Evolutionary conservation across 352 stramenopile genomes (phyloP).

Genomic region (Phytophthora hybrid): DNA sequence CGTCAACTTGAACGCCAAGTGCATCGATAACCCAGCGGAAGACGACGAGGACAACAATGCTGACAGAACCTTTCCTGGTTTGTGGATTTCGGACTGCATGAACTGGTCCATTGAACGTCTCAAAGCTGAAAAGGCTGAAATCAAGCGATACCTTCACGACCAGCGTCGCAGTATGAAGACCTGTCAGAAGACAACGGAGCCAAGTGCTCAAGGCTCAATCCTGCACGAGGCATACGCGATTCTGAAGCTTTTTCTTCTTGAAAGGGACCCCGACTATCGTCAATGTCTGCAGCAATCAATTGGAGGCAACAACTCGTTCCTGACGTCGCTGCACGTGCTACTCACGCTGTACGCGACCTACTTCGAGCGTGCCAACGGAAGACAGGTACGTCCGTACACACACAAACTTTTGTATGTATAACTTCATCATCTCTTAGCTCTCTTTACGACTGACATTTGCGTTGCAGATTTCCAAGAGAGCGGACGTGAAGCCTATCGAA

Average conservation of each 20-base stretch:
- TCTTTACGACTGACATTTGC: constrained; percentile 10
- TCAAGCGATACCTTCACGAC: constrained; percentile 44
- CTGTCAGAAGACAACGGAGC: background rate
- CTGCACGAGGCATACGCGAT: constrained; percentile 60
- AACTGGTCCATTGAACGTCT: constrained; percentile 47
- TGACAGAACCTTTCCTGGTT: constrained; percentile 11
- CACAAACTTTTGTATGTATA: background rate
- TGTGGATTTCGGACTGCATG: constrained; percentile 42
- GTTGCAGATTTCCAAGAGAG: constrained; percentile 43
- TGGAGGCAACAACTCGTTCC: constrained; percentile 21
- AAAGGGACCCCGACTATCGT: constrained; percentile 36
- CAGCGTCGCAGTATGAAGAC: constrained; percentile 4
- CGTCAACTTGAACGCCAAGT: background rate
- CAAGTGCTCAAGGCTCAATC: constrained; percentile 6
- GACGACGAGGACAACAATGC: constrained; percentile 15
- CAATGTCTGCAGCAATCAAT: constrained; percentile 17
- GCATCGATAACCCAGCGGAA: constrained; percentile 2
- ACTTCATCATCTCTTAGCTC: constrained; percentile 18
- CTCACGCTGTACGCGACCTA: constrained; percentile 65
- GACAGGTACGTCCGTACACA: constrained; percentile 38
- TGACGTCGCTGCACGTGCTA: constrained; percentile 52
- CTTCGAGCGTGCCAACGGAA: constrained; percentile 52
- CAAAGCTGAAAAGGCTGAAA: constrained; percentile 37
- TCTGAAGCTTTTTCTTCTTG: constrained; percentile 62
- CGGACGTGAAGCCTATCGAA: constrained; percentile 43